Evolutionary conservation across 768 basidiomycete genomes (phyloP).

Genomic region (Filobasidium wieringae): DNA sequence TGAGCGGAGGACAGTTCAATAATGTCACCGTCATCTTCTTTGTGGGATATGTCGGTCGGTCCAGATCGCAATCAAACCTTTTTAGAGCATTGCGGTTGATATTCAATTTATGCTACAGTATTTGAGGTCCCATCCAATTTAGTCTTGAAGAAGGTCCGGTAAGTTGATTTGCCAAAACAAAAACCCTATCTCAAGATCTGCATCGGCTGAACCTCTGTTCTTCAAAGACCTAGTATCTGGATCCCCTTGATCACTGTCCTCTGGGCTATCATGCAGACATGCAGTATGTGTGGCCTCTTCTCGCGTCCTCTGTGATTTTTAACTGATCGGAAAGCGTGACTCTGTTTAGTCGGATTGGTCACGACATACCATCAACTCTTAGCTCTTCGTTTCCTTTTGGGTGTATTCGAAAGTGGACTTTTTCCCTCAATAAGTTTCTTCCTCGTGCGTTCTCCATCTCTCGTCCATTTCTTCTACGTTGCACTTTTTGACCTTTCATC

Average conservation of each 20-base stretch:
- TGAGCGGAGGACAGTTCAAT: conserved; percentile 30
- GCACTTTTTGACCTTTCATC: no score
- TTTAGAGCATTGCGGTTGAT: no score
- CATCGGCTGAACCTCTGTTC: neutral
- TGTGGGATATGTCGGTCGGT: conserved; percentile 17
- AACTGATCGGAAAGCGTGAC: neutral
- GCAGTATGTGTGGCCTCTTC: conserved; percentile 18
- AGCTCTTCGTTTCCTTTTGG: conserved; percentile 32
- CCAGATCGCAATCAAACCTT: neutral
- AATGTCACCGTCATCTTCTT: conserved; percentile 35
- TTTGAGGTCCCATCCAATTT: conserved; percentile 36
- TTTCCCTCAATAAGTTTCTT: conserved; percentile 18
- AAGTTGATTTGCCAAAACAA: no score
- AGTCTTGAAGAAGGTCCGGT: conserved; percentile 26
- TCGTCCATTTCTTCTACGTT: neutral
- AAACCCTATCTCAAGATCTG: neutral
- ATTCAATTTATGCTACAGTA: no score
- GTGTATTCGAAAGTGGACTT: conserved; percentile 28
- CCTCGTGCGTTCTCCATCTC: conserved; percentile 3
- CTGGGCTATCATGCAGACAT: conserved; percentile 34
- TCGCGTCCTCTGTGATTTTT: neutral
- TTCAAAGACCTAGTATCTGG: conserved; percentile 26
- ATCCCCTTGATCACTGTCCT: conserved; percentile 35
- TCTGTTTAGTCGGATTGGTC: conserved; percentile 31
- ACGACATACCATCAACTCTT: conserved; percentile 28